A percentile compares a stretch with the other conserved stretches of the same genome.
Conservation (phyloP, 202 grass and related monocot genomes). For the Alloteropsis angusta region DNA sequence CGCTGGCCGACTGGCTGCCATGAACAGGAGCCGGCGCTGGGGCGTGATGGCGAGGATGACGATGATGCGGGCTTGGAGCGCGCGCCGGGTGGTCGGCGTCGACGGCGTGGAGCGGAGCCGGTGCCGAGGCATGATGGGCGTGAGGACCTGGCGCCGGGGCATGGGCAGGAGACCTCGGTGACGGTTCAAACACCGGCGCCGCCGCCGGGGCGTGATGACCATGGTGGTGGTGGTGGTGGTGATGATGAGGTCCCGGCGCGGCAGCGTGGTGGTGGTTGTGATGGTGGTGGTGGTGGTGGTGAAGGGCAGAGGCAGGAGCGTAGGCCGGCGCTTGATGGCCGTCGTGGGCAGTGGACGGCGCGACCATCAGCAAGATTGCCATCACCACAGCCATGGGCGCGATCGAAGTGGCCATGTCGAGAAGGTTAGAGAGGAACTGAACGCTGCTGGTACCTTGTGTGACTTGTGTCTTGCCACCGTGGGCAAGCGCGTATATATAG, state of each 20-base stretch:
- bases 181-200: too few relatives aligned
- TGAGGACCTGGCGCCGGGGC: neutral
- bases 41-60: neutral
- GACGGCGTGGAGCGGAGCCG: too few relatives aligned
- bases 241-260: neutral
- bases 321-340: neutral
- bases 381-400: neutral
- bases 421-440: neutral
- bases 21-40: neutral
- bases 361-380: neutral
- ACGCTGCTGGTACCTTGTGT: neutral
- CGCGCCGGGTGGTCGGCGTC: too few relatives aligned
- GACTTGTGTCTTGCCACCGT: neutral
- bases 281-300: neutral
- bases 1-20: neutral
- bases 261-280: neutral
- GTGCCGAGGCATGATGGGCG: neutral
- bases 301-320: neutral
- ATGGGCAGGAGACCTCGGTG: too few relatives aligned
- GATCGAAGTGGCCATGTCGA: constrained; percentile 13
- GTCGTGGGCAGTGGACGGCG: constrained; percentile 1
- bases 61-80: neutral
- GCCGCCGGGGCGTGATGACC: neutral
- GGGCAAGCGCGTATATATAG: neutral
- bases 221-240: neutral